phyloP scores from a whole-genome alignment of 768 basidiomycete genomes.

The Clitopilus hobsonii region DNA sequence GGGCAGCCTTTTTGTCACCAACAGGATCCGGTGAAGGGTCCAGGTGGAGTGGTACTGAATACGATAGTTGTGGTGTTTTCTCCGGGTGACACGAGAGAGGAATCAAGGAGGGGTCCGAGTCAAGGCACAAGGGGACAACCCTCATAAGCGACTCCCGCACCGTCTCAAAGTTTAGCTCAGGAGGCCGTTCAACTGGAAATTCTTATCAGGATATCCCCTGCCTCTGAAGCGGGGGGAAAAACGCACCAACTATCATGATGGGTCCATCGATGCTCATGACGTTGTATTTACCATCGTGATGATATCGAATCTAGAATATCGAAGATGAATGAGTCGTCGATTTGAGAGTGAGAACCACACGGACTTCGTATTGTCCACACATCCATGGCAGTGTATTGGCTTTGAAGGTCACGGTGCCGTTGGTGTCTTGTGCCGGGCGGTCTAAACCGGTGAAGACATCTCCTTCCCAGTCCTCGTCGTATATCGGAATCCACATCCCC shows the following conservation, averaged over 20 bases:
- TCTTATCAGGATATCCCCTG: conserved; percentile 11
- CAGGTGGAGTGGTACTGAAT: background rate
- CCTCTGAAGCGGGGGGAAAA: background rate
- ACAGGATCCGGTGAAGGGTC: background rate
- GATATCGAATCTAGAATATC: conserved; percentile 68
- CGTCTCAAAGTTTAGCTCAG: conserved; percentile 54
- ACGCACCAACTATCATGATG: conserved; percentile 83
- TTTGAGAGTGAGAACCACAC: conserved; percentile 6
- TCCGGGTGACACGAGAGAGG: conserved; percentile 57
- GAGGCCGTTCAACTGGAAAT: conserved; percentile 62
- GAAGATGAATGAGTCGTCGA: background rate
- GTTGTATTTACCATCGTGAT: conserved; percentile 97
- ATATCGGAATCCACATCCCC: conserved; percentile 92
- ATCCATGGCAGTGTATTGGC: conserved; percentile 83
- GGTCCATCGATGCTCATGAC: conserved; percentile 86
- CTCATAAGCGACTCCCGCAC: conserved; percentile 65
- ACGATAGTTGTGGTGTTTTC: background rate
- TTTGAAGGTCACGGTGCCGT: conserved; percentile 71
- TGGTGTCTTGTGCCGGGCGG: conserved; percentile 36
- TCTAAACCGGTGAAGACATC: conserved; percentile 58
- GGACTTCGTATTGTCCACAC: conserved; percentile 81
- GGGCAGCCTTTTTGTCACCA: background rate
- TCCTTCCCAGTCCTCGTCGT: conserved; percentile 91
- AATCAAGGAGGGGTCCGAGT: conserved; percentile 78
- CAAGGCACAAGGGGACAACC: conserved; percentile 83